Evolutionary conservation across 768 basidiomycete genomes (phyloP), one percentile per base, ranked within the genome.

Genomic region (Cubamyces lactineus): DNA sequence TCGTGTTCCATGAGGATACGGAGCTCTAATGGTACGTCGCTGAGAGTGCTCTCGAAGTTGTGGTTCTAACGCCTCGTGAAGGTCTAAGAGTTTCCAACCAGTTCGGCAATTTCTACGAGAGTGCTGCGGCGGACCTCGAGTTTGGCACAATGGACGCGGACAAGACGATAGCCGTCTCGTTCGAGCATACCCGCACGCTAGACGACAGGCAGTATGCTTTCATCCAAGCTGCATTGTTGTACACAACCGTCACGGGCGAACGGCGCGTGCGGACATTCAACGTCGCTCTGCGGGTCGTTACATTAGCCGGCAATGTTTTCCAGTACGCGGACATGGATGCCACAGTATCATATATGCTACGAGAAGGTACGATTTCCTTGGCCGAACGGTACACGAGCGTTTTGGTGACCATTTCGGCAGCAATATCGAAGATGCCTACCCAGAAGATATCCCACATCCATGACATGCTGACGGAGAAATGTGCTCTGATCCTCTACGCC

Each of bases 261-360:
- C 83, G 97, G 43, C 80, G 93, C 59, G 95, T 98, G 38, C 80
- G 97, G 56, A 86, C 87, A 28, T 82, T 88, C 70, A 99, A 99
- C 67, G 76, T 98, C n/a, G 90, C 89, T 0, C 72, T 98, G 59
- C 87, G 86, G 48, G 86, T 93, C 1, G 89, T 86, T 2, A 83
- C 87, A 41, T 76, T 98, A 64, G 92, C 94, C n/a, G 92, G 87
- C 9, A 95, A 90, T 71, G 87, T 98, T 12, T 99, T 96, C 78
- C 85, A 90, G 53, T 92, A 79, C 73, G 94, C 94, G 13, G 97
- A 99, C 75, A 82, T 94, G 78, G 96, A 98, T 67, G 83, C 92
- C 2, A 84, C 88, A 1, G 80, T 96, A 23, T 82, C 85, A 45
- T 79, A 89, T 72, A 74, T 94, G 62, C 79, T 88, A 34, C 91